Conservation (phyloP, 352 stramenopile genomes). For the Peronospora belbahrii region DNA sequence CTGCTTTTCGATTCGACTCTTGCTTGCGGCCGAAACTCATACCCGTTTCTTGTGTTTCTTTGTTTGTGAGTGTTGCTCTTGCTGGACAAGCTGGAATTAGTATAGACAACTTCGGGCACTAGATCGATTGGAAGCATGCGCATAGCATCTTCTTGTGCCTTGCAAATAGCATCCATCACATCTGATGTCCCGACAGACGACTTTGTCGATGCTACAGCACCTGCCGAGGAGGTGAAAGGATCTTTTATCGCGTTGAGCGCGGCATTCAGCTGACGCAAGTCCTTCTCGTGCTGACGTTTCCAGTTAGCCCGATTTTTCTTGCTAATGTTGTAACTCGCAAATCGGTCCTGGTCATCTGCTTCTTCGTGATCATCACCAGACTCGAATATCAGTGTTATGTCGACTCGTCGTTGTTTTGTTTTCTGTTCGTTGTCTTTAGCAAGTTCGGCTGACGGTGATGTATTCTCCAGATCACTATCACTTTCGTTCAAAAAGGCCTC, state of each 20-base stretch:
- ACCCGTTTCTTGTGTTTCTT: conserved; percentile 24
- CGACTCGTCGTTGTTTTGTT: not conserved
- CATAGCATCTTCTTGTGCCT: conserved; percentile 56
- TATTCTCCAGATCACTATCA: conserved; percentile 42
- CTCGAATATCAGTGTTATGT: conserved; percentile 3
- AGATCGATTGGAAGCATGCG: conserved; percentile 38
- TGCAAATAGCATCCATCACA: conserved; percentile 61
- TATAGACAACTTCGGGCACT: not conserved
- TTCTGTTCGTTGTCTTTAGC: not conserved
- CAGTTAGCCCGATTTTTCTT: conserved; percentile 32
- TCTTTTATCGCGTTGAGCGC: conserved; percentile 20
- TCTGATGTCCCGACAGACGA: conserved; percentile 30
- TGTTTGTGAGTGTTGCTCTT: conserved; percentile 24
- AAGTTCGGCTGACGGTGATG: not conserved
- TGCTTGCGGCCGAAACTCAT: conserved; percentile 9
- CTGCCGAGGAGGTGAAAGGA: not conserved
- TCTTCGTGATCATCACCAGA: conserved; percentile 30
- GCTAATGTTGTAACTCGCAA: conserved; percentile 42
- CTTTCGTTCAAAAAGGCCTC: conserved; percentile 62
- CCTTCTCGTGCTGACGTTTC: conserved; percentile 37
- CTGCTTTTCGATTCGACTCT: conserved; percentile 19
- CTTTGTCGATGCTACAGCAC: conserved; percentile 1
- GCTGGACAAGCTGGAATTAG: conserved; percentile 9
- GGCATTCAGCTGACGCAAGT: conserved; percentile 29
- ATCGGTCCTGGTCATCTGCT: conserved; percentile 29